These are phyloP conservation scores for Petrea volubilis DNA, from an alignment of 257 asterid genomes.

Conservation along the genomic window DNA sequence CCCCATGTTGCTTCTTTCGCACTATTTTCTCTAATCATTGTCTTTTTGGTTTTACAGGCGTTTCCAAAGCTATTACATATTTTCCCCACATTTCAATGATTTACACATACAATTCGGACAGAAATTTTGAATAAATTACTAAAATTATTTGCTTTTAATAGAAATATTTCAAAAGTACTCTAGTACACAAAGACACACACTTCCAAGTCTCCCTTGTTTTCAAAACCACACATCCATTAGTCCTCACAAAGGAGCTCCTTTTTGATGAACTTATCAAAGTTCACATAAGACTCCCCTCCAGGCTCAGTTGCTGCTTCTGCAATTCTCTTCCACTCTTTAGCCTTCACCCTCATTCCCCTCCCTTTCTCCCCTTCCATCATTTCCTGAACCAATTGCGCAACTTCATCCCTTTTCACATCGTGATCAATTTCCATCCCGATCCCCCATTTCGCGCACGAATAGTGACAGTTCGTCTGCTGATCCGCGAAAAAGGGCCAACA, in stretches of 20 bases:
- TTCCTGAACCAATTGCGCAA: slow-evolving; percentile 34
- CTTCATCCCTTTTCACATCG: slow-evolving; percentile 49
- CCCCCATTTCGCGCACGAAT: slow-evolving; percentile 48
- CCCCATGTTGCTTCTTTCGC: slow-evolving; percentile 33
- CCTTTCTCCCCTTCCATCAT: slow-evolving; percentile 51
- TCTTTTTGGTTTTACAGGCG: too few species aligned
- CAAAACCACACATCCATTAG: not conserved
- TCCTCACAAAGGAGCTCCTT: slow-evolving; percentile 23
- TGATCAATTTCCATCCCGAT: slow-evolving; percentile 46
- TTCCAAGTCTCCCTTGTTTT: not conserved
- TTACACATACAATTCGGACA: too few species aligned
- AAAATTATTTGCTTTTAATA: too few species aligned
- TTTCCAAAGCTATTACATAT: too few species aligned
- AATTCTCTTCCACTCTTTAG: slow-evolving; percentile 52
- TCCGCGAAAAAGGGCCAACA: slow-evolving; percentile 65
- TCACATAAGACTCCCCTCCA: slow-evolving; percentile 41
- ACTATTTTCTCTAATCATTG: too few species aligned
- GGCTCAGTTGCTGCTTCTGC: slow-evolving; percentile 43
- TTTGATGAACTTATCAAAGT: slow-evolving; percentile 38
- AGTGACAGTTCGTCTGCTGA: slow-evolving; percentile 52
- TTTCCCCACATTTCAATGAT: not conserved
- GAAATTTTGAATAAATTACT: too few species aligned
- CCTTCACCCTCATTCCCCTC: slow-evolving; percentile 40
- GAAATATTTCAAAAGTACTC: too few species aligned
- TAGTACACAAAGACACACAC: too few species aligned